These are phyloP conservation scores for Blastobotrys malaysiensis DNA, from an alignment of 1,139 yeast genomes.

Conservation along the genomic window DNA sequence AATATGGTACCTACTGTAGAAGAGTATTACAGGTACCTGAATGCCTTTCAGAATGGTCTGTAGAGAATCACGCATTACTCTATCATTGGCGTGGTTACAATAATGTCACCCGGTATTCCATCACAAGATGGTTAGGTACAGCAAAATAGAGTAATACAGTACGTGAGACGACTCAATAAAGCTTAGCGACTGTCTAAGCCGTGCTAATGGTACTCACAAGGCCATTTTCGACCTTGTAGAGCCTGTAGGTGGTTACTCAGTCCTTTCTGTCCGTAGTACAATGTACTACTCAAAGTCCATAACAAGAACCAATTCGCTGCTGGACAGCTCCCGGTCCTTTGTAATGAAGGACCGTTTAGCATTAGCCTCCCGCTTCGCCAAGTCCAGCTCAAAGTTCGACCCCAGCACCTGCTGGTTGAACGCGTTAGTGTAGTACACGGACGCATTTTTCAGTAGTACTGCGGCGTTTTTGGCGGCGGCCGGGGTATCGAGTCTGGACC, in stretches of 20 bases:
- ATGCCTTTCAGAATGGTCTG: too few species aligned
- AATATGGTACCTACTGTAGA: too few species aligned
- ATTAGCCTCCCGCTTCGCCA: constrained; percentile 16
- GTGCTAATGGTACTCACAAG: background rate
- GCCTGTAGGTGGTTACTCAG: too few species aligned
- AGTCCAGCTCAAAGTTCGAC: constrained; percentile 14
- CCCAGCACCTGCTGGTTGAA: constrained; percentile 15
- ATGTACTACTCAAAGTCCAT: background rate
- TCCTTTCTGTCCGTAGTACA: too few species aligned
- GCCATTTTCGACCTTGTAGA: background rate
- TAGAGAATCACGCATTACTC: too few species aligned
- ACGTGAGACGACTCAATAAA: background rate
- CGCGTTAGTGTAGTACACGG: constrained; percentile 23
- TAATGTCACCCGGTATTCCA: too few species aligned
- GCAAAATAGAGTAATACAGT: too few species aligned
- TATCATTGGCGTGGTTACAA: too few species aligned
- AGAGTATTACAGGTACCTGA: too few species aligned
- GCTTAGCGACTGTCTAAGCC: background rate
- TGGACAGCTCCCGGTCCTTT: background rate
- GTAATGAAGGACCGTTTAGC: constrained; percentile 10
- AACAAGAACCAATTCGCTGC: background rate
- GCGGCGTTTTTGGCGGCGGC: constrained; percentile 21
- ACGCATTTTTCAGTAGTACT: constrained; percentile 22
- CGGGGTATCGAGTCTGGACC: constrained; percentile 17
- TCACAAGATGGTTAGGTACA: too few species aligned